Percentiles rank a stretch among this genome's conserved stretches.
Conservation (phyloP, 2,329 filamentous ascomycete species). For the Lomentospora prolificans region DNA sequence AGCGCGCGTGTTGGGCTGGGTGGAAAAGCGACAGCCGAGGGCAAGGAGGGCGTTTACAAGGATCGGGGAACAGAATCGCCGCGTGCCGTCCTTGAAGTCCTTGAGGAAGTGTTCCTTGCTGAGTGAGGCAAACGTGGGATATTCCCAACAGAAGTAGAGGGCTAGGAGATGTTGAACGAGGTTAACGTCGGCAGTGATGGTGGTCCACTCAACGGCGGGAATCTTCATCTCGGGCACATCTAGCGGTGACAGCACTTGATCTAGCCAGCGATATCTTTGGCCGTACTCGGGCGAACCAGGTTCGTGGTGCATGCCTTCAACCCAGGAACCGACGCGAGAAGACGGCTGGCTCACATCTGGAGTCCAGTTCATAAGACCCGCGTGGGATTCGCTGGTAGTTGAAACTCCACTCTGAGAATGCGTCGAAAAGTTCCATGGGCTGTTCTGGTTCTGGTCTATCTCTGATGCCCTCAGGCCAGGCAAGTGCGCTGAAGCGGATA, state of each 20-base stretch:
- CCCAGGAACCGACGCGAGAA: conserved; percentile 40
- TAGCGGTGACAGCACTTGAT: conserved; percentile 38
- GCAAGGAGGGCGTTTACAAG: conserved; percentile 57
- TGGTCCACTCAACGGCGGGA: conserved; percentile 46
- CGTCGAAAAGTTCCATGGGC: conserved; percentile 38
- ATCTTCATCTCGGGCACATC: conserved; percentile 32
- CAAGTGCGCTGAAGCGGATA: not conserved
- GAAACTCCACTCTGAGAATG: conserved; percentile 29
- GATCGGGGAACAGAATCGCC: conserved; percentile 58
- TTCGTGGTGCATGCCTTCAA: conserved; percentile 30
- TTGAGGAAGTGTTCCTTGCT: conserved; percentile 61
- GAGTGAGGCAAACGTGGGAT: conserved; percentile 64
- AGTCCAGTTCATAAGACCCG: conserved; percentile 37
- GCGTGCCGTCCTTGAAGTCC: conserved; percentile 51
- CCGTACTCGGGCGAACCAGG: conserved; percentile 19
- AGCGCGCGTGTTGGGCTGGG: conserved; percentile 52
- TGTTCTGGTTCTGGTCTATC: conserved; percentile 23
- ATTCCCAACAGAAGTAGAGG: conserved; percentile 67
- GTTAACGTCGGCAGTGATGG: conserved; percentile 43
- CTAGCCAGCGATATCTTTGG: conserved; percentile 29
- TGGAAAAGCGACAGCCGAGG: conserved; percentile 59
- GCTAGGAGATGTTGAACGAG: conserved; percentile 55
- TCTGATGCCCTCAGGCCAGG: conserved; percentile 1
- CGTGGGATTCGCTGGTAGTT: conserved; percentile 35
- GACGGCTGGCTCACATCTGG: conserved; percentile 28